Conservation (phyloP, 352 stramenopile species). For the Phytophthora quininea region DNA sequence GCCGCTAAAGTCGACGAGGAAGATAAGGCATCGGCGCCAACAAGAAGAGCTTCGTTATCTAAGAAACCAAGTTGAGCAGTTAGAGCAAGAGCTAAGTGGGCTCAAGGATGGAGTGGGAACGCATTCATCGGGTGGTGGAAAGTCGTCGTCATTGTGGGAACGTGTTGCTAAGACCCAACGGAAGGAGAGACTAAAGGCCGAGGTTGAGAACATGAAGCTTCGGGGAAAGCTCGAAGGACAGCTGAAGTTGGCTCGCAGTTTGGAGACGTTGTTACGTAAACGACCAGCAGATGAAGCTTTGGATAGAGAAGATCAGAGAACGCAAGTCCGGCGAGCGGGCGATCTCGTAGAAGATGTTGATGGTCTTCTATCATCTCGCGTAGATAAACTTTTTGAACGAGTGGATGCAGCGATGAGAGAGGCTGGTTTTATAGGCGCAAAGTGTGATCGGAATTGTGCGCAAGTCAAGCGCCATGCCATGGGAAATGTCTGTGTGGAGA, state of each 20-base stretch:
- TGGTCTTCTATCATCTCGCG: conserved; percentile 1
- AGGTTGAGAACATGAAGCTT: conserved; percentile 39
- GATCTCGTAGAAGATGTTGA: conserved; percentile 8
- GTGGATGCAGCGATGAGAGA: conserved; percentile 26
- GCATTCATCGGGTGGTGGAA: not conserved
- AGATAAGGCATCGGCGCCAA: conserved; percentile 18
- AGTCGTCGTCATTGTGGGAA: conserved; percentile 27
- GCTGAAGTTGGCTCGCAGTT: conserved; percentile 31
- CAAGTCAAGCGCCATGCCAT: conserved; percentile 20
- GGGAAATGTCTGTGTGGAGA: conserved; percentile 22
- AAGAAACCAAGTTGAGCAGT: conserved; percentile 29
- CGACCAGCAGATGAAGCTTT: conserved; percentile 10
- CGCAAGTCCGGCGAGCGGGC: not conserved
- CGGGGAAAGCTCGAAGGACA: conserved; percentile 29
- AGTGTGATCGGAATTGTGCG: conserved; percentile 17
- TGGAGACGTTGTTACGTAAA: conserved; percentile 40
- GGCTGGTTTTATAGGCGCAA: conserved; percentile 3
- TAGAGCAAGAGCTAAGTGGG: conserved; percentile 33
- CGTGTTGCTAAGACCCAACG: conserved; percentile 30
- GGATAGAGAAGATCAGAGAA: not conserved
- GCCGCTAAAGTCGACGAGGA: conserved; percentile 9
- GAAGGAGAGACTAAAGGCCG: conserved; percentile 20
- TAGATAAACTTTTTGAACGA: conserved; percentile 19
- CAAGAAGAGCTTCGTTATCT: conserved; percentile 41
- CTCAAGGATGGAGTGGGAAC: conserved; percentile 2